Evolutionary conservation across 2,329 filamentous ascomycete genomes (phyloP), one percentile per base, ranked within the genome.

Genomic region (Epicoccum nigrum): DNA sequence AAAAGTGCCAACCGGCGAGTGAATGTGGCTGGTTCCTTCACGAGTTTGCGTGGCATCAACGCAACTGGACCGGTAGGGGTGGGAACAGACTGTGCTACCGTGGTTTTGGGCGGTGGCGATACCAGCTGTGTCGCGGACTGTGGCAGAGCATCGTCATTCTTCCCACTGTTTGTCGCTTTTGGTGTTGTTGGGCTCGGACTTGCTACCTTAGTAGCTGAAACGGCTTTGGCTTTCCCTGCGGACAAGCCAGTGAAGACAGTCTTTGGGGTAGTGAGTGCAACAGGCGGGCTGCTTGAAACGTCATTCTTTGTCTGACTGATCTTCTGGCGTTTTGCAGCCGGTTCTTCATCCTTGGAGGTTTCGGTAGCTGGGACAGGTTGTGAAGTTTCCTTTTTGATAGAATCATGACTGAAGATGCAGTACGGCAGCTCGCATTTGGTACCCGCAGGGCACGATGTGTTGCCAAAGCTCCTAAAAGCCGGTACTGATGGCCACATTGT

Each of bases 11-110:
- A 63, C 65, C 59, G 66, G 59, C 56, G 66, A 5, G 63, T 59
- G 17, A 65, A 69, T 60, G 68, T 65, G 9, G 70, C 75, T n/a
- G 77, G 77, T 34, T 76, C 75, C 43, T 74, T 74, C 48, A 81
- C 79, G 2, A 92, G 76, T 31, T 85, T 78, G 6, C 88, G 83
- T 40, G 89, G 89, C 58, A 89, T 89, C 28, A 92, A 79, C 15
- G 77, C 20, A 11, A 73, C 64, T 34, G 62, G 59, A 42, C 43
- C 71, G 72, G 89, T 85, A 7, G 62, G 54, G 25, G 60, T 52
- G 12, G 53, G 34, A 9, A 44, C 23, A 9, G 52, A 19, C 23
- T 61, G 62, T 21, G 51, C 51, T n/a, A 44, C 44, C 15, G 55
- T 25, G 28, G 57, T 25, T 28, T 61, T 67, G 3, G 62, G 51